Percentiles rank a stretch among this genome's conserved stretches.
Conservation (phyloP, 2,329 filamentous ascomycete genomes). For the Bipolaris cookei region DNA sequence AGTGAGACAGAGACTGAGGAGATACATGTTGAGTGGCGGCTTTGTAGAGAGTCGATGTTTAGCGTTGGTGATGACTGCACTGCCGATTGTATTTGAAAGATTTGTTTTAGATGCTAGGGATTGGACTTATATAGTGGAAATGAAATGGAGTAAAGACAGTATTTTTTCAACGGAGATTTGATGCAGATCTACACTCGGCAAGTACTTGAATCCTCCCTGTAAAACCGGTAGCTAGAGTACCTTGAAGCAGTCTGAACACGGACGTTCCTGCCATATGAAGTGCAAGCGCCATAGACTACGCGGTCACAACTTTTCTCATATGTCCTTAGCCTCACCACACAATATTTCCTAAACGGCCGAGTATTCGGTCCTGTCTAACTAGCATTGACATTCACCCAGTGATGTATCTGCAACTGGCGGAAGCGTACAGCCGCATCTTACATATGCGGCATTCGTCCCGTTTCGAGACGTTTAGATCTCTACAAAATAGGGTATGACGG, state of each 20-base stretch:
- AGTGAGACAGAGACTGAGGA: slow-evolving; percentile 5
- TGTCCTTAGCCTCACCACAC: background rate
- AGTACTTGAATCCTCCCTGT: background rate
- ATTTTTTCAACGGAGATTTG: background rate
- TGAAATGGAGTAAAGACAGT: background rate
- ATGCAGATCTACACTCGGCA: background rate
- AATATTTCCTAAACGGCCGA: background rate
- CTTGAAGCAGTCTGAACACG: background rate
- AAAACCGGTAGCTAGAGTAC: background rate
- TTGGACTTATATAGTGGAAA: background rate
- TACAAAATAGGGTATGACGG: slow-evolving; percentile 2
- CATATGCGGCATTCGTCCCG: background rate
- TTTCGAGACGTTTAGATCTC: slow-evolving; percentile 3
- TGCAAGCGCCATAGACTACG: background rate
- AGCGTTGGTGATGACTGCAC: background rate
- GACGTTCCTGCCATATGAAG: slow-evolving; percentile 1
- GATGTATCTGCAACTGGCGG: slow-evolving; percentile 8
- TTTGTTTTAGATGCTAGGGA: background rate
- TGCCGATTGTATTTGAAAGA: background rate
- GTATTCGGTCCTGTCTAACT: background rate
- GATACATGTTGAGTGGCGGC: slow-evolving; percentile 8
- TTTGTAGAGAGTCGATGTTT: background rate
- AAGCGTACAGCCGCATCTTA: slow-evolving; percentile 1
- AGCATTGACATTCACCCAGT: background rate
- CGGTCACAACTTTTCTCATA: background rate